These are phyloP conservation scores for Escallonia herrerae DNA, from an alignment of 129 eudicot genomes.

Conservation along the genomic window DNA sequence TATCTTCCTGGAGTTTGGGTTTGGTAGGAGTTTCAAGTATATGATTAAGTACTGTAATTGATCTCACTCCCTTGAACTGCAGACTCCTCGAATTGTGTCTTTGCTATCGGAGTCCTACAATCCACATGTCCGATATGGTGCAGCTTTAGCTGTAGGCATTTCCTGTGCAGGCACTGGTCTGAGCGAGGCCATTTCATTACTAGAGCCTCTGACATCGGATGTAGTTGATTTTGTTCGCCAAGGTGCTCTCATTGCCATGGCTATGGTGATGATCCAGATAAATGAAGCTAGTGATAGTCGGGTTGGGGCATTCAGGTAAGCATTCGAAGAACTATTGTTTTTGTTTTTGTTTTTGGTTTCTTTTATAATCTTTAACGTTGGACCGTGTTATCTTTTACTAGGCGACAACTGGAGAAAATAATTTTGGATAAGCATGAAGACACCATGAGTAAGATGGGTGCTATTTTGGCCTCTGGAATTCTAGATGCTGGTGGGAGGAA, in stretches of 20 bases:
- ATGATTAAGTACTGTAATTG: too few species aligned
- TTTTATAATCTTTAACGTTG: not conserved
- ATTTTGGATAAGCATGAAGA: slow-evolving; percentile 97
- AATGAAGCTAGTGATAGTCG: slow-evolving; percentile 98
- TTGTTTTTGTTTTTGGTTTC: not conserved
- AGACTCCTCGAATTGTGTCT: slow-evolving; percentile 87
- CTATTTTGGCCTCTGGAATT: slow-evolving; percentile 94
- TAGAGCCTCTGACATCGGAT: slow-evolving; percentile 94
- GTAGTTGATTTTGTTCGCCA: slow-evolving; percentile 96
- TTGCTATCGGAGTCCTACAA: slow-evolving; percentile 86
- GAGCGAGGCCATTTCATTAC: slow-evolving; percentile 92
- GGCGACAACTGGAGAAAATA: slow-evolving; percentile 91
- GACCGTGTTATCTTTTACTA: not conserved
- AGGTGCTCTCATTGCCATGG: slow-evolving; percentile 98
- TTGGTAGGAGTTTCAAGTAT: too few species aligned
- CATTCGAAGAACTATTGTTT: not conserved
- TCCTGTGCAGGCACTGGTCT: slow-evolving; percentile 97
- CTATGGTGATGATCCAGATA: slow-evolving; percentile 98
- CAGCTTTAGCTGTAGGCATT: slow-evolving; percentile 95
- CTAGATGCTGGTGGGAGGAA: slow-evolving; percentile 89
- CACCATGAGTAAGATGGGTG: slow-evolving; percentile 99
- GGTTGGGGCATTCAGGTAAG: slow-evolving; percentile 87
- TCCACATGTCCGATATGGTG: slow-evolving; percentile 96
- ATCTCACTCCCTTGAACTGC: slow-evolving; percentile 17
- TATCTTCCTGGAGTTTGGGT: too few species aligned